Percentiles rank a stretch among this genome's conserved stretches.
Evolutionary conservation across 139 green algal species (phyloP).

Genomic region (Chlorella ohadii): DNA sequence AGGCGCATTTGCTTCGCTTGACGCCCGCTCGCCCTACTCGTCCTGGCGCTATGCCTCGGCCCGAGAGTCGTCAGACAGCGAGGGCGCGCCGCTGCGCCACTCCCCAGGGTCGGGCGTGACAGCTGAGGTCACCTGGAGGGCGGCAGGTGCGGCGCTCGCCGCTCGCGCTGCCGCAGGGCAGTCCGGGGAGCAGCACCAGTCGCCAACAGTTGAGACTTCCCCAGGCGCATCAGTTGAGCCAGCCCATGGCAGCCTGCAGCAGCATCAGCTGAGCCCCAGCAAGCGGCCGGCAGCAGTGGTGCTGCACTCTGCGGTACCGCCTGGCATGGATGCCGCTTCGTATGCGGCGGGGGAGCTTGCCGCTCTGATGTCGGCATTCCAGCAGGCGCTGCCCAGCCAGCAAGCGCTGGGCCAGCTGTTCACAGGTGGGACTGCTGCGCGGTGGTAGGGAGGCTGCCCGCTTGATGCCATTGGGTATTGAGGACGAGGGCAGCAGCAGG

Average conservation of each 20-base stretch:
- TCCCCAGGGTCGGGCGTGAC: background rate
- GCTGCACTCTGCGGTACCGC: background rate
- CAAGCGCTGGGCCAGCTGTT: conserved; percentile 48
- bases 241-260: background rate
- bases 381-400: conserved; percentile 46
- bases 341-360: conserved; percentile 41
- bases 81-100: background rate
- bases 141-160: no score
- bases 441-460: background rate
- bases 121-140: background rate
- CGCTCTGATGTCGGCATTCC: conserved; percentile 31
- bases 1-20: background rate
- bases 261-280: conserved; percentile 33
- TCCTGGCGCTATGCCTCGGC: conserved; percentile 6
- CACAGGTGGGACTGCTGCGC: background rate
- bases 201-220: no score
- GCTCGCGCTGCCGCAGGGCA: no score
- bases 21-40: background rate
- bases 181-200: no score
- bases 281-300: background rate
- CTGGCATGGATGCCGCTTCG: conserved; percentile 18
- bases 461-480: no score
- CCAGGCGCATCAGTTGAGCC: background rate
- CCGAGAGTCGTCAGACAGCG: conserved; percentile 3
- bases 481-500: no score